Percentiles rank a stretch among this genome's conserved stretches.
Evolutionary conservation across 352 stramenopile genomes (phyloP).

Genomic region (Globisporangium ultimum): DNA sequence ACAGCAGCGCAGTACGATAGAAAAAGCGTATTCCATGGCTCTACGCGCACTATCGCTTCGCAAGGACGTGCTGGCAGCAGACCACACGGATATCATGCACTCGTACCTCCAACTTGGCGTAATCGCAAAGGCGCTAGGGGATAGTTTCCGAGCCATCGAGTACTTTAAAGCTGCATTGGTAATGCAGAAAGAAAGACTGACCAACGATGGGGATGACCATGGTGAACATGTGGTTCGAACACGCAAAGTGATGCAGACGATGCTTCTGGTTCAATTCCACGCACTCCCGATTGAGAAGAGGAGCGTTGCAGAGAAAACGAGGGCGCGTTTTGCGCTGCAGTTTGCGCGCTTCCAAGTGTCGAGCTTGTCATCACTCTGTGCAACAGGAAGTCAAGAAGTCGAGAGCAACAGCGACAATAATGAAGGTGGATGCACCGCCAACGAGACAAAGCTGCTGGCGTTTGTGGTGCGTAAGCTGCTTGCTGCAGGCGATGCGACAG

Average conservation of each 20-base stretch:
- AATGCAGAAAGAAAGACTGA: slow-evolving; percentile 23
- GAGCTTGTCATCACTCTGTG: not conserved
- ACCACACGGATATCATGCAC: slow-evolving; percentile 29
- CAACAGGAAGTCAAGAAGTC: not conserved
- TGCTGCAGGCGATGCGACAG: slow-evolving; percentile 26
- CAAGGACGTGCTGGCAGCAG: slow-evolving; percentile 20
- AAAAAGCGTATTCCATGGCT: slow-evolving; percentile 43
- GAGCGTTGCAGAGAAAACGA: slow-evolving; percentile 35
- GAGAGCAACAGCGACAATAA: slow-evolving; percentile 1
- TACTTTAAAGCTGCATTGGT: slow-evolving; percentile 38
- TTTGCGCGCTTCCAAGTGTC: slow-evolving; percentile 18
- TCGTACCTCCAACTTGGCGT: slow-evolving; percentile 48
- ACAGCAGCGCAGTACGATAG: slow-evolving; percentile 17
- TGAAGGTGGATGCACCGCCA: not conserved
- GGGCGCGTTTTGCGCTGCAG: slow-evolving; percentile 24
- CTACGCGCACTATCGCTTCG: slow-evolving; percentile 34
- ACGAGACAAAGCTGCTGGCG: slow-evolving; percentile 23
- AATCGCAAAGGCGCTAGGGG: slow-evolving; percentile 34
- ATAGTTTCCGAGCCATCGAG: slow-evolving; percentile 54
- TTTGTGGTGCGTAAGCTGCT: slow-evolving; percentile 45
- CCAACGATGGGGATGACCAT: slow-evolving; percentile 18
- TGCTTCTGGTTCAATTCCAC: slow-evolving; percentile 39
- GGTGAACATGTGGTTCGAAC: slow-evolving; percentile 23
- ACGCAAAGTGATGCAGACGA: slow-evolving; percentile 22
- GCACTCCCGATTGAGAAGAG: slow-evolving; percentile 33